phyloP scores from a whole-genome alignment of 2,329 filamentous ascomycete species.

The Fusarium poae region DNA sequence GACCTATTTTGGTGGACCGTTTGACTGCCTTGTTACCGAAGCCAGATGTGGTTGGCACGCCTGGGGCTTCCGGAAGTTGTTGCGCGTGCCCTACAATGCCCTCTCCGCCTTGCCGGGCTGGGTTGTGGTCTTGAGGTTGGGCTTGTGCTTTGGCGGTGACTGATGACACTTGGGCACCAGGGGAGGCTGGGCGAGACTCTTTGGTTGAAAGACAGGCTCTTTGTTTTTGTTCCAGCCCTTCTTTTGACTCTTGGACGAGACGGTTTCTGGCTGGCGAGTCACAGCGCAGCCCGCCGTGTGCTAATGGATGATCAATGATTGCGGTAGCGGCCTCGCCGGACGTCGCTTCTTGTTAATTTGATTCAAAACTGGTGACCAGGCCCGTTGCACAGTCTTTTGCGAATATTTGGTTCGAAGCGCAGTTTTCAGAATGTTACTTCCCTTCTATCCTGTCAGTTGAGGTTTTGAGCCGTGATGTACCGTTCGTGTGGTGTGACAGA shows the following conservation, averaged over 20 bases:
- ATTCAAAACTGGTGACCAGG: slow-evolving; percentile 2
- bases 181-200: slow-evolving; percentile 25
- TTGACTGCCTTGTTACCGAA: slow-evolving; percentile 40
- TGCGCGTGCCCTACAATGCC: slow-evolving; percentile 26
- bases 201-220: slow-evolving; percentile 14
- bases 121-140: slow-evolving; percentile 32
- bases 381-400: neutral
- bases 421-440: slow-evolving; percentile 12
- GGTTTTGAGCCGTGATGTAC: slow-evolving; percentile 31
- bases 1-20: slow-evolving; percentile 47
- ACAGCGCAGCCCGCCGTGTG: slow-evolving; percentile 34
- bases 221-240: slow-evolving; percentile 6
- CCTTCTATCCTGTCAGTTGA: slow-evolving; percentile 21
- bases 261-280: slow-evolving; percentile 44
- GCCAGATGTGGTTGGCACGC: slow-evolving; percentile 44
- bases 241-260: slow-evolving; percentile 35
- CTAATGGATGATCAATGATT: slow-evolving; percentile 36
- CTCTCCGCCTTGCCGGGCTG: slow-evolving; percentile 32
- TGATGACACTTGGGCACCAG: slow-evolving; percentile 41
- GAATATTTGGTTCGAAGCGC: slow-evolving; percentile 16
- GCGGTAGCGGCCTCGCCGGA: slow-evolving; percentile 26
- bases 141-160: slow-evolving; percentile 45
- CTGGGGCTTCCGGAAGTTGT: slow-evolving; percentile 30
- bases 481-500: slow-evolving; percentile 43
- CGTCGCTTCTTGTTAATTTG: slow-evolving; percentile 32